Evolutionary conservation across 768 basidiomycete species (phyloP).

Genomic region (Podaxis carcinomalis): DNA sequence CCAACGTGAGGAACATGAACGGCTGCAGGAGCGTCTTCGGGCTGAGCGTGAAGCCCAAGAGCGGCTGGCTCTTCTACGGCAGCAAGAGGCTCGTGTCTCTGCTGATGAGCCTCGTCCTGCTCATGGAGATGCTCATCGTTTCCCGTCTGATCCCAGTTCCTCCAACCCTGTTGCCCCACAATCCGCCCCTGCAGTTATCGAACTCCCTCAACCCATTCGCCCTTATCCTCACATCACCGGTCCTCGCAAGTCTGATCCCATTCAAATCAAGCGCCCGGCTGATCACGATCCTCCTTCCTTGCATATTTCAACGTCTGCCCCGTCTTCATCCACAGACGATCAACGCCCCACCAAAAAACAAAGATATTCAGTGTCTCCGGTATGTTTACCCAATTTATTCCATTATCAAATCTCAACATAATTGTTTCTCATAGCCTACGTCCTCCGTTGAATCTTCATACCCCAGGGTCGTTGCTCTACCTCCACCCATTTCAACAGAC

Average conservation of each 20-base stretch:
- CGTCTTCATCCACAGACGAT: conserved; percentile 17
- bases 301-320: conserved; percentile 13
- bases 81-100: conserved; percentile 14
- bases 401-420: neutral
- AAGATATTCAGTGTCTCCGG: conserved; percentile 38
- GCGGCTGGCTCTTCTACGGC: conserved; percentile 18
- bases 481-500: conserved; percentile 6
- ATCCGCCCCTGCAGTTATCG: conserved; percentile 16
- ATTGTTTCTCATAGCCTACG: neutral
- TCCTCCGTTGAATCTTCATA: neutral
- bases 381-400: neutral
- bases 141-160: conserved; percentile 2
- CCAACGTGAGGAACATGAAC: conserved; percentile 8
- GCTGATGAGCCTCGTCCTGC: conserved; percentile 1
- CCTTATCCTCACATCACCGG: conserved; percentile 13
- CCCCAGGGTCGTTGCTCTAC: conserved; percentile 5
- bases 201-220: conserved; percentile 13
- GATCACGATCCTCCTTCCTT: conserved; percentile 16
- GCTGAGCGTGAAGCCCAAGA: conserved; percentile 23
- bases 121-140: conserved; percentile 4
- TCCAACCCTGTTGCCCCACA: conserved; percentile 11
- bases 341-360: conserved; percentile 36
- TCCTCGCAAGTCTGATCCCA: conserved; percentile 18
- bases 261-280: conserved; percentile 14
- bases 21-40: conserved; percentile 17